A percentile compares a stretch with the other conserved stretches of the same genome.
These are phyloP conservation scores for Didymella keratinophila DNA, from an alignment of 2,329 filamentous ascomycete species.

Conservation along the genomic window DNA sequence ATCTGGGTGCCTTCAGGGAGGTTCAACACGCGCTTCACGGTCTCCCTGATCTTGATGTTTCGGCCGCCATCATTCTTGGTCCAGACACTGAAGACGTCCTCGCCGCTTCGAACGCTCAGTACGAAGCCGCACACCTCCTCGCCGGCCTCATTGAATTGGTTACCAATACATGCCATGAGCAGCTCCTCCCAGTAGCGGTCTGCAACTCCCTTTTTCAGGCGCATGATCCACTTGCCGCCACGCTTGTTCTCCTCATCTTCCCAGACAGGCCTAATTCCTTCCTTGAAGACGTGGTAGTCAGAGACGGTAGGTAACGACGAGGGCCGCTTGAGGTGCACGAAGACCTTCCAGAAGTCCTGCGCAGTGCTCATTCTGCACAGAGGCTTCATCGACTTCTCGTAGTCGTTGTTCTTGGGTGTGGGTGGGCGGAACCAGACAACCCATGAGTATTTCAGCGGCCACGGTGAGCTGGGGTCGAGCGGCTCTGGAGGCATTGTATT, in stretches of 20 bases:
- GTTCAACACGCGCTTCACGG: conserved; percentile 86
- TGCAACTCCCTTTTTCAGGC: conserved; percentile 95
- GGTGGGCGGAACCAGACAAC: conserved; percentile 97
- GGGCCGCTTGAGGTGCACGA: conserved; percentile 87
- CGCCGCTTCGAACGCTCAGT: conserved; percentile 90
- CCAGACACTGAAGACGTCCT: conserved; percentile 98
- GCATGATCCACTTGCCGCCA: conserved; percentile 96
- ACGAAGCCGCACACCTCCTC: conserved; percentile 97
- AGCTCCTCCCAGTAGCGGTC: conserved; percentile 98
- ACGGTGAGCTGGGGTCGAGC: conserved; percentile 49
- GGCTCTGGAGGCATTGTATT: conserved; percentile 51
- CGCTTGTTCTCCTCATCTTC: conserved; percentile 97
- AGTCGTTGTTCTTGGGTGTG: conserved; percentile 96
- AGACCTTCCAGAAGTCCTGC: conserved; percentile 92
- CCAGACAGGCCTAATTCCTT: conserved; percentile 96
- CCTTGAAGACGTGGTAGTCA: conserved; percentile 98
- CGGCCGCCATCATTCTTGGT: conserved; percentile 90
- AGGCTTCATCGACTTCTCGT: conserved; percentile 93
- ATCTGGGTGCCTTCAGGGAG: conserved; percentile 90
- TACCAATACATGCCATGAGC: conserved; percentile 86
- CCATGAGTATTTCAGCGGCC: conserved; percentile 83
- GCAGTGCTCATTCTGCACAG: conserved; percentile 82
- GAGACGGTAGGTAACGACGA: conserved; percentile 89
- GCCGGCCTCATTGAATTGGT: conserved; percentile 90
- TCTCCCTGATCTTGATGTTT: conserved; percentile 96